These are phyloP conservation scores for Botrytis elliptica DNA, from an alignment of 2,329 filamentous ascomycete genomes.

Conservation along the genomic window DNA sequence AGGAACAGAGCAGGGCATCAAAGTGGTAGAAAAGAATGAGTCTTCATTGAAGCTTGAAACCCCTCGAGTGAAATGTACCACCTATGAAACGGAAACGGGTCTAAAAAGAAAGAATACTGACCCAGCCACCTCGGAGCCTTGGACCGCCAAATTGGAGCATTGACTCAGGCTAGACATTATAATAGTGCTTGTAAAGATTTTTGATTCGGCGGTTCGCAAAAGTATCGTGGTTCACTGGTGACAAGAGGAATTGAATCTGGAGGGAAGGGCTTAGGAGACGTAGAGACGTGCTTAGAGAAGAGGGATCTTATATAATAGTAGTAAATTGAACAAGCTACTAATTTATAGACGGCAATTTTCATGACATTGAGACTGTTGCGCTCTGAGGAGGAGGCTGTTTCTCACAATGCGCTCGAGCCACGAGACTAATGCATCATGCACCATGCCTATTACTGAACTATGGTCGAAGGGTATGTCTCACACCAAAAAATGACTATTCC, in stretches of 20 bases:
- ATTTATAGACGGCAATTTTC: background rate
- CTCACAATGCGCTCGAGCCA: background rate
- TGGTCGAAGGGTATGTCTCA: background rate
- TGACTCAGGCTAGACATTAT: background rate
- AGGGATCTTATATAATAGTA: background rate
- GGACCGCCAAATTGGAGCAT: background rate
- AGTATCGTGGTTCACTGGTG: background rate
- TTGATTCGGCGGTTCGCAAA: background rate
- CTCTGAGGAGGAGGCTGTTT: background rate
- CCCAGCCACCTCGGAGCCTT: background rate
- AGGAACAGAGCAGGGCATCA: background rate
- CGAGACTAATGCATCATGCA: background rate
- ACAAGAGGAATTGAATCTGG: background rate
- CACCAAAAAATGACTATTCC: too few relatives aligned
- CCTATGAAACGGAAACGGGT: background rate
- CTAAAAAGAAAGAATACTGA: background rate
- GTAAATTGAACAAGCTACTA: accelerated
- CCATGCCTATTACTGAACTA: background rate
- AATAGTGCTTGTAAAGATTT: background rate
- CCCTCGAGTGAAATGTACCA: background rate
- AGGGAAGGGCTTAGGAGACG: accelerated
- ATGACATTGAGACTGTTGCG: background rate
- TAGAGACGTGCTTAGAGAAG: background rate
- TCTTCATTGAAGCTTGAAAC: background rate
- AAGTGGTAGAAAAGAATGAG: background rate